These are phyloP conservation scores for Rhytidhysteron rufulum DNA, from an alignment of 2,329 filamentous ascomycete species.

Conservation along the genomic window DNA sequence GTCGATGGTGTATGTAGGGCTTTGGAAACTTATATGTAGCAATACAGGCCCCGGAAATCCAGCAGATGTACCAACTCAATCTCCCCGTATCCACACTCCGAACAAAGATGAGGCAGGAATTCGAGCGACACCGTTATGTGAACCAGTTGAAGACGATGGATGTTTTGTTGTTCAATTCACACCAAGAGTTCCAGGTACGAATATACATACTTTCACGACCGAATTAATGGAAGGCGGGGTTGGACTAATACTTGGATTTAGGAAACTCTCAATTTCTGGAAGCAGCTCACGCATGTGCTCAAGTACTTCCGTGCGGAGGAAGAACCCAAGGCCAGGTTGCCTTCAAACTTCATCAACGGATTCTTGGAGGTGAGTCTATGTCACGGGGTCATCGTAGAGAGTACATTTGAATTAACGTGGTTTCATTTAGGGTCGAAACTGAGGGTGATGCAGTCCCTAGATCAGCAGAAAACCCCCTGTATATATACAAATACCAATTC, in stretches of 20 bases:
- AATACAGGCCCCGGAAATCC: slow-evolving; percentile 87
- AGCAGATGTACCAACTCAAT: slow-evolving; percentile 93
- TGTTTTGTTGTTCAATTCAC: slow-evolving; percentile 83
- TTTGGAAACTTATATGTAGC: neutral
- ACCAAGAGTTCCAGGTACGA: slow-evolving; percentile 86
- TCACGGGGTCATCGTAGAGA: slow-evolving; percentile 1
- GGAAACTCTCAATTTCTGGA: slow-evolving; percentile 99
- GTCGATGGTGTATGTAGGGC: neutral
- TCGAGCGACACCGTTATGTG: slow-evolving; percentile 91
- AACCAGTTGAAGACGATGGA: slow-evolving; percentile 85
- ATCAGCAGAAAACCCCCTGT: slow-evolving; percentile 18
- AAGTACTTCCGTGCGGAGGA: slow-evolving; percentile 93
- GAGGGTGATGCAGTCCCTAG: slow-evolving; percentile 9
- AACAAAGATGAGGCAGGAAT: slow-evolving; percentile 93
- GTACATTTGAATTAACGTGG: slow-evolving; percentile 2
- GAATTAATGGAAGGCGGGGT: neutral
- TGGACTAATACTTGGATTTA: slow-evolving; percentile 34
- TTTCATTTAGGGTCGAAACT: slow-evolving; percentile 35
- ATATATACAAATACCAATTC: slow-evolving; percentile 36
- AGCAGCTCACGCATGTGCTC: slow-evolving; percentile 92
- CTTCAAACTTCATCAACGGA: slow-evolving; percentile 85
- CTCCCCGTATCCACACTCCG: slow-evolving; percentile 83
- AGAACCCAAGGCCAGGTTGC: slow-evolving; percentile 71
- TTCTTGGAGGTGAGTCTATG: slow-evolving; percentile 77
- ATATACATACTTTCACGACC: neutral